Base-by-base conservation (phyloP, 352 stramenopile species). In the Pythium dissimile region DNA sequence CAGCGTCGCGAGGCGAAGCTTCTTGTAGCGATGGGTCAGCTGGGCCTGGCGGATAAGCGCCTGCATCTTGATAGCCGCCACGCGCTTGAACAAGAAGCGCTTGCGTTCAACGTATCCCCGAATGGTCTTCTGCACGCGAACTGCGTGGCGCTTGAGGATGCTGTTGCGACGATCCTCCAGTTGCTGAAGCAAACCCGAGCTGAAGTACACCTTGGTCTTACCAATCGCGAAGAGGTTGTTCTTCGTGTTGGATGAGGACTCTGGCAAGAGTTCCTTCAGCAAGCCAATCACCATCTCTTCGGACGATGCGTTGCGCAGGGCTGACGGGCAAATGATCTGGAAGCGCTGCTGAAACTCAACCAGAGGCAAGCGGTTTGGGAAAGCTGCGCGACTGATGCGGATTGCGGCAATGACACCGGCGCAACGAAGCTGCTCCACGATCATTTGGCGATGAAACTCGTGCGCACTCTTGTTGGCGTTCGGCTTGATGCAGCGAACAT, bases 331-430 rank as follows among this genome's bases (percentile, higher is more conserved):
- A 50, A 92, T 92, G 51, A 92, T 90, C 68, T 91, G 73, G 65
- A 93, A 93, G 28, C 83, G 80, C 55, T 77, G 70, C 61, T 88
- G 78, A 63, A 91, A 93, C 38, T 93, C 80, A 1, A 75, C 57
- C 7, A 99, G 90, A 41, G 77, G 76, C 38, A 99, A 72, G 51
- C 97, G 95, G 73, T 96, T 96, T 13, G 87, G 87, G 68, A 95
- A 96, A 15, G 86, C 86, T 0, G 84, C 80, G 21, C 87, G 80
- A 74, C 80, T 92, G 50, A 96, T 95, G 24, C 87, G 86, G 58
- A 96, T 95, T 1, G 87, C 87, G 27, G 88, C 87, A 54, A 96
- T 92, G 54, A 96, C 87, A 71, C 86, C 87, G n/a, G 87, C 87
- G 49, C 86, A 95, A 31, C 87, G 82, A 16, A 96, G 73, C 64